phyloP scores from a whole-genome alignment of 78 protist species.

The Dictyostelium intermedium region DNA sequence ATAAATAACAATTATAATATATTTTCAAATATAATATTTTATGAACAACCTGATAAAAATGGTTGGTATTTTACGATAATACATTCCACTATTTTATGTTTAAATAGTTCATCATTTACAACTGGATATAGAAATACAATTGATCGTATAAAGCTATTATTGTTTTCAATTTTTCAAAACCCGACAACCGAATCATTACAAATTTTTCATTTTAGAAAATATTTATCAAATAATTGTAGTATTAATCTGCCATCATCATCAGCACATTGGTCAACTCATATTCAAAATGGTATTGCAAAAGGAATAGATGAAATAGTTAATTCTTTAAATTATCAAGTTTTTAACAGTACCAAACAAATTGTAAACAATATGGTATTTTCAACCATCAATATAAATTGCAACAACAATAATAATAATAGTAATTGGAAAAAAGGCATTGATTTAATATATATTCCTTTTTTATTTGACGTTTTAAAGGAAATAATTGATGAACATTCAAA shows the following conservation, averaged over 20 bases:
- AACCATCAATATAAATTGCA: background rate
- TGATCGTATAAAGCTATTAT: conserved; percentile 14
- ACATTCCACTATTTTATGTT: background rate
- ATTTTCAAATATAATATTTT: conserved; percentile 31
- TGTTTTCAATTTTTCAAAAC: conserved; percentile 25
- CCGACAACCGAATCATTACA: conserved; percentile 21
- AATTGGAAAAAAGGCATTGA: conserved; percentile 50
- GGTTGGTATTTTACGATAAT: conserved; percentile 36
- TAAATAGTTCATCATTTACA: conserved; percentile 44
- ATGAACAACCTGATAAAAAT: conserved; percentile 6
- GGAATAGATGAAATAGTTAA: conserved; percentile 32
- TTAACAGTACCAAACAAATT: conserved; percentile 30
- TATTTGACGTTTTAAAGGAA: conserved; percentile 22
- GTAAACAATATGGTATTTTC: background rate
- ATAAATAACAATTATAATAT: background rate
- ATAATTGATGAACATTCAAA: conserved; percentile 3
- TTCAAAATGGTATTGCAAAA: conserved; percentile 29
- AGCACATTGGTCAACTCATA: background rate
- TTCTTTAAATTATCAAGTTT: background rate
- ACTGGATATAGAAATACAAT: conserved; percentile 28
- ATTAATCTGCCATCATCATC: conserved; percentile 3
- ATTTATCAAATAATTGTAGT: background rate
- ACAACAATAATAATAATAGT: background rate
- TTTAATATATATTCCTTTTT: conserved; percentile 37
- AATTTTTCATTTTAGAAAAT: conserved; percentile 15